A percentile compares a stretch with the other conserved stretches of the same genome.
Conservation (phyloP, 73 alveolate species). For the Paramecium caudatum region DNA sequence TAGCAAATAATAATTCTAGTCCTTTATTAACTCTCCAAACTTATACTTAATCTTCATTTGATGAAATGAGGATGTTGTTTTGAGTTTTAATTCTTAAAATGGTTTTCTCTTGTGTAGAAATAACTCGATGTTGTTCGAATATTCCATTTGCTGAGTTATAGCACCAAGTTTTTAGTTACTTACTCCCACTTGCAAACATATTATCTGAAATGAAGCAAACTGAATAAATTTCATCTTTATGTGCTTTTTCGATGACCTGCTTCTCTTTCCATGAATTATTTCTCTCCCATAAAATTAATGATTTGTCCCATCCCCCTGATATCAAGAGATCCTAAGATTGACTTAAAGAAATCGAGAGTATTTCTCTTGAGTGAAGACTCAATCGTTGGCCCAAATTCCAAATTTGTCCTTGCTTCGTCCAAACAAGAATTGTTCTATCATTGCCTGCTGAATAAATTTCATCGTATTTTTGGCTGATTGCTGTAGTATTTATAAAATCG, state of each 20-base stretch:
- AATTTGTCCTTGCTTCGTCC: neutral
- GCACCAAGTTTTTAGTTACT: neutral
- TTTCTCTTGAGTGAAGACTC: neutral
- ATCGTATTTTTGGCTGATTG: neutral
- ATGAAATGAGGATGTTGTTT: no score
- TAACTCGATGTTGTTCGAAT: neutral
- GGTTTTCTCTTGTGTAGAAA: neutral
- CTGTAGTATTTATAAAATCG: neutral
- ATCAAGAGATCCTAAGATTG: neutral
- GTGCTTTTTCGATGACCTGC: neutral
- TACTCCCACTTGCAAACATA: neutral
- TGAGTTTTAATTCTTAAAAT: neutral
- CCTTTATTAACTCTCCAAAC: no score
- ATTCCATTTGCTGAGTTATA: neutral
- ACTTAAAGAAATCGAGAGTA: neutral
- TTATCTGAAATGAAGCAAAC: neutral
- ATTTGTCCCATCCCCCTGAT: constrained; percentile 3
- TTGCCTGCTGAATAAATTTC: neutral
- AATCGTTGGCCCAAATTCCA: neutral
- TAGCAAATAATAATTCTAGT: no score
- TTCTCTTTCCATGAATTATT: neutral
- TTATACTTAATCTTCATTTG: no score
- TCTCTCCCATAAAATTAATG: neutral
- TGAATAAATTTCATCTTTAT: neutral
- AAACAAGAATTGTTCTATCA: neutral